Percentiles rank a stretch among this genome's conserved stretches.
phyloP scores from a whole-genome alignment of 2,329 filamentous ascomycete genomes.

The Cladobotryum protrusum region DNA sequence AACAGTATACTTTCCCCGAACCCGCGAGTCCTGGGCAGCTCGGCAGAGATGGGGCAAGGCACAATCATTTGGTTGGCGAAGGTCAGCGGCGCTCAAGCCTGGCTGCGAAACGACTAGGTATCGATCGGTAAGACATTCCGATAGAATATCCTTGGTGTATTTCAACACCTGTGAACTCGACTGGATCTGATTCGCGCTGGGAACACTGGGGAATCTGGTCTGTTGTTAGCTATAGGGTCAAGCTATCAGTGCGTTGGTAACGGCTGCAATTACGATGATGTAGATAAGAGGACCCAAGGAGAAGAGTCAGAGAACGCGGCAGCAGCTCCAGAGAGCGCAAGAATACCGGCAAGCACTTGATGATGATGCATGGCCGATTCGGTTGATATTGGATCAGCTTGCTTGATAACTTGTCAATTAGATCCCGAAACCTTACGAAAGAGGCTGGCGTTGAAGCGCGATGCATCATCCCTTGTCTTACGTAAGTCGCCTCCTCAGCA shows the following conservation, averaged over 20 bases:
- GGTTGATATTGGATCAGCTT: slow-evolving; percentile 4
- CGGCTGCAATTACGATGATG: slow-evolving; percentile 58
- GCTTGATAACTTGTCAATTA: slow-evolving; percentile 2
- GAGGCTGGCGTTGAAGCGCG: slow-evolving; percentile 7
- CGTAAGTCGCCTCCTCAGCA: slow-evolving; percentile 2
- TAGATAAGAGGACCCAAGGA: slow-evolving; percentile 85
- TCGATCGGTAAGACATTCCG: slow-evolving; percentile 62
- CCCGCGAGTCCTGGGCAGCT: slow-evolving; percentile 29
- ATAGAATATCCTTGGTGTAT: slow-evolving; percentile 47
- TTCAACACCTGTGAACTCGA: slow-evolving; percentile 39
- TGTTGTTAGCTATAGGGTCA: slow-evolving; percentile 5
- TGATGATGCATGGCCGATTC: slow-evolving; percentile 8
- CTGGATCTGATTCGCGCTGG: slow-evolving; percentile 40
- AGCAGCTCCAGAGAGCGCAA: slow-evolving; percentile 52
- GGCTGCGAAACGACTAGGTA: slow-evolving; percentile 78
- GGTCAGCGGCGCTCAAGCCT: slow-evolving; percentile 64
- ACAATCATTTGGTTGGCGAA: slow-evolving; percentile 45
- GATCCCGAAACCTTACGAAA: slow-evolving; percentile 2
- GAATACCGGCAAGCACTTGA: slow-evolving; percentile 35
- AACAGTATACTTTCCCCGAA: slow-evolving; percentile 40
- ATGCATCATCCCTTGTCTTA: slow-evolving; percentile 1
- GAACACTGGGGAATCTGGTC: slow-evolving; percentile 28
- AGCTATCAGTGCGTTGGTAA: not conserved
- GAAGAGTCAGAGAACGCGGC: slow-evolving; percentile 79
- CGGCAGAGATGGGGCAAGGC: slow-evolving; percentile 48